phyloP scores from a whole-genome alignment of 1,284 basidiomycete genomes.

The Psilocybe mexicana region DNA sequence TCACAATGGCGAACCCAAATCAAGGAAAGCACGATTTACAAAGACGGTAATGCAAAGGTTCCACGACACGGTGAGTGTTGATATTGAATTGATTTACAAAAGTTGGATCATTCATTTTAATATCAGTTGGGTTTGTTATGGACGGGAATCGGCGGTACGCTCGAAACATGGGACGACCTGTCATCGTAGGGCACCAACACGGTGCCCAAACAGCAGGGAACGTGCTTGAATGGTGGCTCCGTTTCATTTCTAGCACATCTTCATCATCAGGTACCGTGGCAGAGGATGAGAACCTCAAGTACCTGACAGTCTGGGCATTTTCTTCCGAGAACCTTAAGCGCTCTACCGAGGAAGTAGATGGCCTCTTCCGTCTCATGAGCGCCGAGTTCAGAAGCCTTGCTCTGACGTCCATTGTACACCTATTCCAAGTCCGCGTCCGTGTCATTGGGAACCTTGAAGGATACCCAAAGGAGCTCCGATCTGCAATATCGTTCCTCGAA shows the following conservation, averaged over 20 bases:
- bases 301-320: constrained; percentile 4
- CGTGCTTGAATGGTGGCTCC: constrained; percentile 3
- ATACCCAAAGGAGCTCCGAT: neutral
- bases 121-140: constrained; percentile 3
- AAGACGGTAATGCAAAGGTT: neutral
- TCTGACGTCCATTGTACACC: neutral
- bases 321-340: constrained; percentile 3
- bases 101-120: neutral
- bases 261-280: neutral
- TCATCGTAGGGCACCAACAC: neutral
- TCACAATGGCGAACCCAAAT: neutral
- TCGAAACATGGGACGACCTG: neutral
- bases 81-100: neutral
- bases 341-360: neutral
- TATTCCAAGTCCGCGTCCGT: constrained; percentile 2
- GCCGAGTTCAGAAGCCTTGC: constrained; percentile 1
- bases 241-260: neutral
- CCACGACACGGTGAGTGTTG: constrained; percentile 1
- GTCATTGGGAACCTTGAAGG: neutral
- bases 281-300: neutral
- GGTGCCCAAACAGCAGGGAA: neutral
- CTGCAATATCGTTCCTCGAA: neutral
- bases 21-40: neutral
- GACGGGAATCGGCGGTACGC: constrained; percentile 1
- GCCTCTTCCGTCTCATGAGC: neutral